Evolutionary conservation across 1,139 yeast genomes (phyloP).

Genomic region (Sugiyamaella castrensis): DNA sequence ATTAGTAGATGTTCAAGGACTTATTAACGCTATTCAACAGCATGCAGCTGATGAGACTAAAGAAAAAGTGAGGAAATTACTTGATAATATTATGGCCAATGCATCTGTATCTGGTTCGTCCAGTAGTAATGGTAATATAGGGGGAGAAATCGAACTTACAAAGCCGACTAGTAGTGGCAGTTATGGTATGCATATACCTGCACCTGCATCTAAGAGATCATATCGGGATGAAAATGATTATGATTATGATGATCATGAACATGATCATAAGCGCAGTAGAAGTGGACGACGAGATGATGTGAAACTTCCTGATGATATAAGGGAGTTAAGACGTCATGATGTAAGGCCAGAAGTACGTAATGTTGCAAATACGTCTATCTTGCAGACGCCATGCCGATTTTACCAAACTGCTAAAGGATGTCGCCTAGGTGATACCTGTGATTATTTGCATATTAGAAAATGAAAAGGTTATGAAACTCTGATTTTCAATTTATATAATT

Average conservation of each 20-base stretch:
- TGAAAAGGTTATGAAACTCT: background rate
- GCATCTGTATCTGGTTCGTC: background rate
- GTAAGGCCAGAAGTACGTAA: slow-evolving; percentile 24
- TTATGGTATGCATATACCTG: background rate
- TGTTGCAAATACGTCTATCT: slow-evolving; percentile 19
- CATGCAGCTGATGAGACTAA: too few species aligned
- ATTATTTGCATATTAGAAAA: slow-evolving; percentile 19
- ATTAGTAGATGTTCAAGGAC: too few species aligned
- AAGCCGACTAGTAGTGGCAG: background rate
- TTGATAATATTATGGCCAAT: background rate
- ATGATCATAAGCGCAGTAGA: too few species aligned
- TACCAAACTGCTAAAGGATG: slow-evolving; percentile 17
- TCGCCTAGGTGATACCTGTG: slow-evolving; percentile 23
- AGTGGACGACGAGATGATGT: background rate
- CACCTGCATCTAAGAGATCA: background rate
- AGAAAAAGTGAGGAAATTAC: too few species aligned
- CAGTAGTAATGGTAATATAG: too few species aligned
- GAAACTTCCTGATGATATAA: background rate
- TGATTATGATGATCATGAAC: background rate
- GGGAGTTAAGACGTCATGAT: slow-evolving; percentile 19
- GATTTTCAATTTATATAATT: too few species aligned
- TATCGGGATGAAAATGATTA: background rate
- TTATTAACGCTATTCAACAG: too few species aligned
- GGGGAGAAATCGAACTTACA: too few species aligned
- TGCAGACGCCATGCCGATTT: slow-evolving; percentile 22